A percentile compares a stretch with the other conserved stretches of the same genome.
These are phyloP conservation scores for Bocquillonia castaneifolia DNA, from an alignment of 441 rosid species.

Conservation along the genomic window DNA sequence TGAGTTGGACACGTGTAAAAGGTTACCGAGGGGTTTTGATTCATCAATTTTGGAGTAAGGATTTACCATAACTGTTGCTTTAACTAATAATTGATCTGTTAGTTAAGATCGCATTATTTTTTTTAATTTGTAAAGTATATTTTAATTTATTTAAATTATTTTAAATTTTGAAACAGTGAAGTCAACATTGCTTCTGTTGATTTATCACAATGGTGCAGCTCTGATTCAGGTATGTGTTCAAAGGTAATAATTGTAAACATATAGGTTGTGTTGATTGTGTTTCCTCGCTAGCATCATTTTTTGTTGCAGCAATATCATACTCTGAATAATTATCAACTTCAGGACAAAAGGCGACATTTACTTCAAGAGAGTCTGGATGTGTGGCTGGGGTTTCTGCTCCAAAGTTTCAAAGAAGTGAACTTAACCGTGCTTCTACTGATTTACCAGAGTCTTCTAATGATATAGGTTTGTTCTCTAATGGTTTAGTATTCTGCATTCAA, in stretches of 20 bases:
- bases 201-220: constrained; percentile 7
- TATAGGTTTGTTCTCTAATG: constrained; percentile 23
- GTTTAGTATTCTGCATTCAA: neutral
- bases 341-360: constrained; percentile 26
- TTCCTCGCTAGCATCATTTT: neutral
- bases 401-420: constrained; percentile 23
- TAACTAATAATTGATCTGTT: fast-evolving
- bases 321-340: constrained; percentile 17
- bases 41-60: constrained; percentile 27
- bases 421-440: constrained; percentile 22
- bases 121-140: neutral
- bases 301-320: neutral
- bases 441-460: constrained; percentile 6
- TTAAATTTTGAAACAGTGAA: constrained; percentile 26
- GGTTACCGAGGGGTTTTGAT: constrained; percentile 29
- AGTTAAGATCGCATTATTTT: neutral
- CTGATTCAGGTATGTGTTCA: constrained; percentile 25
- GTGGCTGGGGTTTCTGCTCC: constrained; percentile 17
- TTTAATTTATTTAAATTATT: neutral
- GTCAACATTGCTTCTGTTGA: constrained; percentile 20
- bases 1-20: constrained; percentile 29
- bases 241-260: constrained; percentile 3
- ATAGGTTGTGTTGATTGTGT: neutral
- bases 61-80: neutral
- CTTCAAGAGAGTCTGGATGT: constrained; percentile 19